These are phyloP conservation scores for Clitocybe nebularis DNA, from an alignment of 1,284 basidiomycete genomes.

Conservation along the genomic window DNA sequence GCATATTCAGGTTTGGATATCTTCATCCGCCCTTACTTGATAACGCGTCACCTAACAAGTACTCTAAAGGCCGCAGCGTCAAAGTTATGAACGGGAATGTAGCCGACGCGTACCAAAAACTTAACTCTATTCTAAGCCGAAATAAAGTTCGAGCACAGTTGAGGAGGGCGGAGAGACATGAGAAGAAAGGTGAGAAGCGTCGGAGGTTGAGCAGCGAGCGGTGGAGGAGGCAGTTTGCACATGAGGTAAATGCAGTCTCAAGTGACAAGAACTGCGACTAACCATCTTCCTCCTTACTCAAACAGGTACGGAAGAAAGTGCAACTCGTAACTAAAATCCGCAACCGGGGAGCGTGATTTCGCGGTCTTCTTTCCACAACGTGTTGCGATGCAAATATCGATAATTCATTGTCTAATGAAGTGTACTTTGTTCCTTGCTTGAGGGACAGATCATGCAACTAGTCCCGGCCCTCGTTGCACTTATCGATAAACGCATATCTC, in stretches of 20 bases:
- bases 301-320: slow-evolving; percentile 62
- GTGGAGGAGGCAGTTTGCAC: slow-evolving; percentile 65
- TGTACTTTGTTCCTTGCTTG: no score
- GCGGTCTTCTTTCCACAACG: no score
- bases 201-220: slow-evolving; percentile 59
- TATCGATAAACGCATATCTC: no score
- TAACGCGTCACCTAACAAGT: slow-evolving; percentile 4
- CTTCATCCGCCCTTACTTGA: background rate
- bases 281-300: slow-evolving; percentile 18
- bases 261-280: no score
- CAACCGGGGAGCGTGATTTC: slow-evolving; percentile 42
- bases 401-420: no score
- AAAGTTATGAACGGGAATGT: slow-evolving; percentile 36
- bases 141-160: slow-evolving; percentile 58
- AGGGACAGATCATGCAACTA: no score
- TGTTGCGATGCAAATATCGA: no score
- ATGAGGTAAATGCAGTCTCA: slow-evolving; percentile 45
- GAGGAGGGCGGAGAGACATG: slow-evolving; percentile 54
- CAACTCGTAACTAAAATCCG: slow-evolving; percentile 53
- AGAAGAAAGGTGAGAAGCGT: slow-evolving; percentile 67
- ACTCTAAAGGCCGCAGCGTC: slow-evolving; percentile 45
- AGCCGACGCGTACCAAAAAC: slow-evolving; percentile 38
- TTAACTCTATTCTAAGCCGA: slow-evolving; percentile 48
- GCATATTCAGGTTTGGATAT: slow-evolving; percentile 35
- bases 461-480: no score